These are phyloP conservation scores for Phaeophleospora eucalypticola DNA, from an alignment of 2,329 filamentous ascomycete species.

Conservation along the genomic window DNA sequence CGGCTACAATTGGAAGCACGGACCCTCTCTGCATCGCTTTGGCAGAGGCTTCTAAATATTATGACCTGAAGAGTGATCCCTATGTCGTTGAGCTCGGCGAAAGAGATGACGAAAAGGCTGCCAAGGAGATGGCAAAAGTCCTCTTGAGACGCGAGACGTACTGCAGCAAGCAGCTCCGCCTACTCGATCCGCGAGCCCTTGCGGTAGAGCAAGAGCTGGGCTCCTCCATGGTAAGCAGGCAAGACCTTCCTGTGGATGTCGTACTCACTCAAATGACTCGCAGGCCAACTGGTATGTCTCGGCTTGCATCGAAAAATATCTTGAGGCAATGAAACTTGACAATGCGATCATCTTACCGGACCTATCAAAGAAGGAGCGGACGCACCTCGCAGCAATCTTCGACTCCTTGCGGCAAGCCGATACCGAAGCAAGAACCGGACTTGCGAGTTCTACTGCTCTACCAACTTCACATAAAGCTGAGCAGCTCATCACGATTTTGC, in stretches of 20 bases:
- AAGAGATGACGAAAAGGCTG: slow-evolving; percentile 25
- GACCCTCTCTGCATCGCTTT: slow-evolving; percentile 20
- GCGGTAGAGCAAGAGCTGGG: slow-evolving; percentile 39
- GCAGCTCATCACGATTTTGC: slow-evolving; percentile 34
- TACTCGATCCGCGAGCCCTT: slow-evolving; percentile 32
- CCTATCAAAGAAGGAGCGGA: slow-evolving; percentile 32
- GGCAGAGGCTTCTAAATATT: slow-evolving; percentile 8
- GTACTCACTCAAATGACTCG: not conserved
- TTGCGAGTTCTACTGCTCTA: not conserved
- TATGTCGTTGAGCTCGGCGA: slow-evolving; percentile 35
- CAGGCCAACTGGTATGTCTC: slow-evolving; percentile 38
- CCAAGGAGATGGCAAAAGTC: slow-evolving; percentile 26
- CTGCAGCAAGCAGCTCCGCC: slow-evolving; percentile 37
- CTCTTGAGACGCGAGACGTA: slow-evolving; percentile 36
- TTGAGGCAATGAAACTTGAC: slow-evolving; percentile 19
- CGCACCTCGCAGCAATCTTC: slow-evolving; percentile 25
- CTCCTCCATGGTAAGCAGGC: slow-evolving; percentile 17
- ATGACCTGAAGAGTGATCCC: slow-evolving; percentile 38
- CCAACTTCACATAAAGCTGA: slow-evolving; percentile 20
- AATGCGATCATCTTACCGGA: slow-evolving; percentile 27
- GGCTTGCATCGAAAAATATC: slow-evolving; percentile 34
- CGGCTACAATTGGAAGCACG: not conserved
- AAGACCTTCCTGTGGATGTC: not conserved
- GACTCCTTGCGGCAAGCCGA: not conserved
- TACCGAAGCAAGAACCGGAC: not conserved